A percentile compares a stretch with the other conserved stretches of the same genome.
Conservation (phyloP, 306 rosid species). For the Astragalus glycyphyllos region DNA sequence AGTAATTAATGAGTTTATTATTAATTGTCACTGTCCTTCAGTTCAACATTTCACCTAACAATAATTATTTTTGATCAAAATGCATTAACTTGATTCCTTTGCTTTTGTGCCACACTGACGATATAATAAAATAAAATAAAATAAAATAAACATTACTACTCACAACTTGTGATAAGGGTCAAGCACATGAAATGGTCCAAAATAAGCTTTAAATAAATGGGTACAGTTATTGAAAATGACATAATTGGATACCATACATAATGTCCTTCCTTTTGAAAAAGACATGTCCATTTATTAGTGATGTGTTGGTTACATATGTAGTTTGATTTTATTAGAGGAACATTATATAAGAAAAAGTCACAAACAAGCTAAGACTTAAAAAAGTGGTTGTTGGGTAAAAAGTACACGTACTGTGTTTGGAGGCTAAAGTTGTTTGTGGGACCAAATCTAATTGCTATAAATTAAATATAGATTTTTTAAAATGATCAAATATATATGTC, state of each 20-base stretch:
- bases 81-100: constrained; percentile 48
- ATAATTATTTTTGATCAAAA: constrained; percentile 15
- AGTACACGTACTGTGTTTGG: constrained; percentile 36
- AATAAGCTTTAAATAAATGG: constrained; percentile 45
- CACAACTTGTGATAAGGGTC: constrained; percentile 43
- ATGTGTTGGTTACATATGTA: constrained; percentile 26
- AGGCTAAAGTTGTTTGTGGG: constrained; percentile 44
- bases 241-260: constrained; percentile 19
- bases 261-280: constrained; percentile 33
- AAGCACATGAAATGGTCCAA: constrained; percentile 53
- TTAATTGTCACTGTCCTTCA: constrained; percentile 40
- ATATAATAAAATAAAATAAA: constrained; percentile 33
- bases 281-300: constrained; percentile 44
- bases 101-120: constrained; percentile 44
- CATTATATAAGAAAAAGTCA: constrained; percentile 10
- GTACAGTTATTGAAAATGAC: constrained; percentile 54
- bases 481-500: constrained; percentile 33
- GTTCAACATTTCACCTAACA: constrained; percentile 61
- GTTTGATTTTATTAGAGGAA: constrained; percentile 30
- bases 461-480: constrained; percentile 13
- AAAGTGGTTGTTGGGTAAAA: constrained; percentile 50
- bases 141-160: constrained; percentile 7
- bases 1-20: constrained; percentile 14
- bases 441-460: constrained; percentile 43
- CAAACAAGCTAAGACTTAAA: constrained; percentile 36